These are phyloP conservation scores for Trypanosoma avium DNA, from an alignment of 208 protist genomes.

Conservation along the genomic window DNA sequence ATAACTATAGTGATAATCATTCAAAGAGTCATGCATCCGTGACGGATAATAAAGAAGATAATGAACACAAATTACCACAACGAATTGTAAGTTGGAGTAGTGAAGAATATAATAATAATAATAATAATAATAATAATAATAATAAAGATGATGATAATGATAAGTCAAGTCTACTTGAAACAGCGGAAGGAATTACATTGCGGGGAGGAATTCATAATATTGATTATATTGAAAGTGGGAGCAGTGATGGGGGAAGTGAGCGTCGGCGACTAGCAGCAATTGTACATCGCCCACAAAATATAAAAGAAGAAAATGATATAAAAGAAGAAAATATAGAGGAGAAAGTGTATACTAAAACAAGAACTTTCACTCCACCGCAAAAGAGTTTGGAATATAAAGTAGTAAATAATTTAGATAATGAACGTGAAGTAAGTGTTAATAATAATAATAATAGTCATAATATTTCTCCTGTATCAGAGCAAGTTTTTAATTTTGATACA, in stretches of 20 bases:
- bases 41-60: no score
- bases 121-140: background rate
- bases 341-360: no score
- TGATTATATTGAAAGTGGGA: constrained; percentile 11
- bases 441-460: background rate
- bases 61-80: no score
- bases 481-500: background rate
- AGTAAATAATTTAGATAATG: no score
- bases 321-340: background rate
- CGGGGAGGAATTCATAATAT: background rate
- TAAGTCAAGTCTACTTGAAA: no score
- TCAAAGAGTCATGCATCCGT: no score
- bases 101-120: no score
- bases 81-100: no score
- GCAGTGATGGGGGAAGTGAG: constrained; percentile 4
- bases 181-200: no score
- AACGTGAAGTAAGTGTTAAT: background rate
- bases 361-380: no score
- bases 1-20: background rate
- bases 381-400: no score
- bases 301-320: background rate
- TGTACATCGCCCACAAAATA: background rate
- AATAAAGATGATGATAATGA: background rate
- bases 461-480: background rate
- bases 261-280: background rate